Evolutionary conservation across 805 yeast species (phyloP).

Genomic region (Candida coquimbonensis): DNA sequence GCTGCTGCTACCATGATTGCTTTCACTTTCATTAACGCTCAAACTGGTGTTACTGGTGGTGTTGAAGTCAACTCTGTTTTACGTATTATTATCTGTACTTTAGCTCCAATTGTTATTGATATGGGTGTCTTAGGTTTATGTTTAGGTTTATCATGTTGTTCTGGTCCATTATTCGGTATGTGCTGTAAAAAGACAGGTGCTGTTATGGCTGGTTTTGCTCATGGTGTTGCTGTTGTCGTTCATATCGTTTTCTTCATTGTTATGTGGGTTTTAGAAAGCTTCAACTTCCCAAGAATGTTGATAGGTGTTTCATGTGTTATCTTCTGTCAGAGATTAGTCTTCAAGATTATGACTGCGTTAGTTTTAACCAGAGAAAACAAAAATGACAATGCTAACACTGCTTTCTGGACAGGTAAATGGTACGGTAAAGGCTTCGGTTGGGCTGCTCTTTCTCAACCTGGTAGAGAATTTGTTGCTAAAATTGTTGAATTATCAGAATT

Average conservation of each 20-base stretch:
- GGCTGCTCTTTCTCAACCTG: constrained; percentile 92
- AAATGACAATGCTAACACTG: constrained; percentile 91
- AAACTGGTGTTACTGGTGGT: constrained; percentile 63
- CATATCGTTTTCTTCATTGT: constrained; percentile 86
- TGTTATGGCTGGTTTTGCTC: constrained; percentile 91
- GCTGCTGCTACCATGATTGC: constrained; percentile 78
- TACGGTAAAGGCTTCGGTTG: constrained; percentile 89
- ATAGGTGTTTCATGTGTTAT: constrained; percentile 80
- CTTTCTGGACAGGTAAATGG: constrained; percentile 99
- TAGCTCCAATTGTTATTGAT: constrained; percentile 88
- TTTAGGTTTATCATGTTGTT: constrained; percentile 86
- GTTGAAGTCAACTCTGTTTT: constrained; percentile 58
- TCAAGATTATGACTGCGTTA: constrained; percentile 74
- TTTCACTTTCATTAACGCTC: constrained; percentile 76
- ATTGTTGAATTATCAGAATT: constrained; percentile 90
- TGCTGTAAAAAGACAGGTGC: constrained; percentile 98
- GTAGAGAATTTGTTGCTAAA: constrained; percentile 93
- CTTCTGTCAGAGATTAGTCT: constrained; percentile 79
- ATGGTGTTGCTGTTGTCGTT: constrained; percentile 85
- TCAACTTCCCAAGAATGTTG: constrained; percentile 80
- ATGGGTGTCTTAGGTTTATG: constrained; percentile 77
- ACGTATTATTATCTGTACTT: constrained; percentile 70
- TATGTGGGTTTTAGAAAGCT: constrained; percentile 96
- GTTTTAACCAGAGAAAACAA: constrained; percentile 92
- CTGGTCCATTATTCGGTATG: constrained; percentile 90